Conservation (phyloP, 108 stramenopile genomes). For the Schizochytrium sp. region DNA sequence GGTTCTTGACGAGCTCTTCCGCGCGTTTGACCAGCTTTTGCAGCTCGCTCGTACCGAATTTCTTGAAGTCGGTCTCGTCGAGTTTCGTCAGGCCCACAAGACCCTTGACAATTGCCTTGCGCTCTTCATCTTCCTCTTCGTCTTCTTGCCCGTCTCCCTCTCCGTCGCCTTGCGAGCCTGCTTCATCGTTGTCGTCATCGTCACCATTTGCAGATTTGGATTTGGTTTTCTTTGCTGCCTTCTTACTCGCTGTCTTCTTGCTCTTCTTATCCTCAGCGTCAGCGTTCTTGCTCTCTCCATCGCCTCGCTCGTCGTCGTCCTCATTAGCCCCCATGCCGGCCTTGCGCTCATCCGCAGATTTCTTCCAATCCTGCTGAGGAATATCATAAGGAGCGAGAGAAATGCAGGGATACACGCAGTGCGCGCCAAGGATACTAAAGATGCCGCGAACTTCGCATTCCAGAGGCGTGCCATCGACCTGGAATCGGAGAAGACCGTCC, state of each 20-base stretch:
- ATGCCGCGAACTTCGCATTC: background rate
- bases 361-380: background rate
- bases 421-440: constrained; percentile 10
- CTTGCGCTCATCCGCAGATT: background rate
- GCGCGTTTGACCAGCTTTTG: background rate
- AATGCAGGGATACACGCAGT: constrained; percentile 14
- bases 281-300: background rate
- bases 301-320: background rate
- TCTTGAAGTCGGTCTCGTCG: background rate
- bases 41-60: background rate
- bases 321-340: too few species aligned
- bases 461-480: background rate
- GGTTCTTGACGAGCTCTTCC: background rate
- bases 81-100: background rate
- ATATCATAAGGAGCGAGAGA: constrained; percentile 11
- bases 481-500: background rate
- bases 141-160: background rate
- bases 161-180: background rate
- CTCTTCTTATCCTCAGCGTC: background rate
- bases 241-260: background rate
- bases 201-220: background rate
- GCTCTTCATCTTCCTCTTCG: background rate
- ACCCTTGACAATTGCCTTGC: background rate
- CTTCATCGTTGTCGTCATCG: background rate
- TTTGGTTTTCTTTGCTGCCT: background rate